Conservation (phyloP, 129 eudicot genomes). For the Kitagawia praeruptora region DNA sequence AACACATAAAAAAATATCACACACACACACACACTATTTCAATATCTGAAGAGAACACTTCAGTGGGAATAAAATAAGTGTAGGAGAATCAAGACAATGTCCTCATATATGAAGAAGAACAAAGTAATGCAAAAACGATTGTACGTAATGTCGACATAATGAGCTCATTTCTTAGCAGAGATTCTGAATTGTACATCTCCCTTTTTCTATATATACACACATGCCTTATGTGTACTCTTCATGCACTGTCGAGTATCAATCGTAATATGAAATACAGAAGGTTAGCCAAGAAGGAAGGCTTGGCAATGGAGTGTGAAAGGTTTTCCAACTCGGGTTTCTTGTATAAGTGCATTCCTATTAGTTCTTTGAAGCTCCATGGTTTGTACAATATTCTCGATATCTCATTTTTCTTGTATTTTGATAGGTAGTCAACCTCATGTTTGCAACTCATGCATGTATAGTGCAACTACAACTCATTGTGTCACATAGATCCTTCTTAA, state of each 20-base stretch:
- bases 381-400: not conserved
- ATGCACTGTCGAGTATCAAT: not conserved
- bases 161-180: constrained; percentile 3
- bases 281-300: not conserved
- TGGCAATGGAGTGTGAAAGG: not conserved
- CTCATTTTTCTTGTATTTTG: not conserved
- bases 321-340: not conserved
- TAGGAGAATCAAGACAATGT: constrained; percentile 1
- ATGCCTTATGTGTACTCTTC: not conserved
- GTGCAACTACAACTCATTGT: not conserved
- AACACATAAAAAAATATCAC: not conserved
- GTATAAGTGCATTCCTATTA: not conserved
- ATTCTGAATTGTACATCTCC: not conserved
- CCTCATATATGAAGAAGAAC: not conserved
- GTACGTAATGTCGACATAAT: not conserved
- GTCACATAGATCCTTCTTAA: not conserved
- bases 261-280: not conserved
- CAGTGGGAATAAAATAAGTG: not conserved
- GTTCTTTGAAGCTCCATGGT: not conserved
- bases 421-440: not conserved
- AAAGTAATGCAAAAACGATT: not conserved
- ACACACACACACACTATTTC: not conserved
- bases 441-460: not conserved
- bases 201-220: not conserved
- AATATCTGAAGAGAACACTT: not conserved